A percentile compares a stretch with the other conserved stretches of the same genome.
phyloP scores from a whole-genome alignment of 257 asterid genomes.

The Solanum bukasovii region DNA sequence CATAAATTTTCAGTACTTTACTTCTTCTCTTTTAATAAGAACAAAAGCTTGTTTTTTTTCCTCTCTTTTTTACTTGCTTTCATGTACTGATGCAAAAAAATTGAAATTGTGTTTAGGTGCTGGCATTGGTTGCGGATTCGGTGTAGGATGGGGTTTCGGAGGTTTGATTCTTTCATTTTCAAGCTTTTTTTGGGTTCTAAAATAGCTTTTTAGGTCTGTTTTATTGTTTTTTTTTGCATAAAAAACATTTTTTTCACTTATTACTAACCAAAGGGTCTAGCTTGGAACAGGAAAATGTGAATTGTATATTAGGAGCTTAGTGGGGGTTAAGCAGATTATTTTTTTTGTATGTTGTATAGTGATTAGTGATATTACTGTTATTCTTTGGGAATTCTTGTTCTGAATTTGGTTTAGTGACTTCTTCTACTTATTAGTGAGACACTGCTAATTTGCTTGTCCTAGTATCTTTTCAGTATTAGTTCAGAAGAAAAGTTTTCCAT shows the following conservation, averaged over 20 bases:
- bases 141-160: conserved; percentile 93
- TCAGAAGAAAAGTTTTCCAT: neutral
- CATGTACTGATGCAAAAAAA: neutral
- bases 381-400: neutral
- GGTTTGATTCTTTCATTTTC: conserved; percentile 24
- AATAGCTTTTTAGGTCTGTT: neutral
- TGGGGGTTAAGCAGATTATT: neutral
- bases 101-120: conserved; percentile 37
- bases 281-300: neutral
- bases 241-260: neutral
- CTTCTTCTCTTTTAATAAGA: neutral
- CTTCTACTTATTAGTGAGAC: neutral
- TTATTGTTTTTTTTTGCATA: neutral
- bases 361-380: neutral
- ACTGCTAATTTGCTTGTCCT: neutral
- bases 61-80: neutral
- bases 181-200: neutral
- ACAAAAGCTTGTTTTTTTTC: neutral
- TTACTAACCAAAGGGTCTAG: neutral
- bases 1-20: neutral
- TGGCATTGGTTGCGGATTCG: conserved; percentile 86
- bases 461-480: neutral
- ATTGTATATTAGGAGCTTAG: neutral
- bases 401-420: neutral
- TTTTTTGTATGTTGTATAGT: neutral